Percentiles rank a stretch among this genome's conserved stretches.
Evolutionary conservation across 2,329 filamentous ascomycete genomes (phyloP).

Genomic region (Hirsutella rhossiliensis): DNA sequence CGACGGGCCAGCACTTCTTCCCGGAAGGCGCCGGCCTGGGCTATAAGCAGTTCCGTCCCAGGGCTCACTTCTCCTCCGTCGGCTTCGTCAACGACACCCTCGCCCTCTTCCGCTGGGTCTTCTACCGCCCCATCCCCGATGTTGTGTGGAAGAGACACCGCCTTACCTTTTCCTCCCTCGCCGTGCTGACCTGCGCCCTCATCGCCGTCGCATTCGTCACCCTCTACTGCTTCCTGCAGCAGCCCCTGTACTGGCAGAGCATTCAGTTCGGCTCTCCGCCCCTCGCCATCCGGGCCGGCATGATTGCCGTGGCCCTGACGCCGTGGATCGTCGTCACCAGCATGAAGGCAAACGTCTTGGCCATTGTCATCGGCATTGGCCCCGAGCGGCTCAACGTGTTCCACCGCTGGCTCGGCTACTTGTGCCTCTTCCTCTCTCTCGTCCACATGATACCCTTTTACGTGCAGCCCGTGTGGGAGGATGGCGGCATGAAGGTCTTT

Average conservation of each 20-base stretch:
- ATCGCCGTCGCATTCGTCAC: conserved; percentile 60
- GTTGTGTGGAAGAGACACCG: conserved; percentile 54
- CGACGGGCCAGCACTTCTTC: conserved; percentile 54
- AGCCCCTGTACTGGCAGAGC: conserved; percentile 80
- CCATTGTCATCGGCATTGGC: conserved; percentile 76
- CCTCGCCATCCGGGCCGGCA: conserved; percentile 73
- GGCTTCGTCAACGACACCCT: conserved; percentile 64
- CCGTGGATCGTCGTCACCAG: conserved; percentile 86
- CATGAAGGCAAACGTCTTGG: conserved; percentile 83
- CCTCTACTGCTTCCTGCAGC: conserved; percentile 75
- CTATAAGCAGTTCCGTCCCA: conserved; percentile 44
- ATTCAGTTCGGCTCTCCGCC: conserved; percentile 83
- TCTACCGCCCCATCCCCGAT: conserved; percentile 76
- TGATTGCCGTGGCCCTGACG: conserved; percentile 83
- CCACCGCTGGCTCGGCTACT: conserved; percentile 82
- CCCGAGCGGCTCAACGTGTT: conserved; percentile 88
- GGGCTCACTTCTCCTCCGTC: conserved; percentile 66
- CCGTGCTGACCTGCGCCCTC: conserved; percentile 55
- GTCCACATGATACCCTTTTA: conserved; percentile 86
- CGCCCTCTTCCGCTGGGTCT: conserved; percentile 76
- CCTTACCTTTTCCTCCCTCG: conserved; percentile 71
- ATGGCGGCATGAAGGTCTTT: conserved; percentile 61
- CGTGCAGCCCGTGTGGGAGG: conserved; percentile 74
- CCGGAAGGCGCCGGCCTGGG: conserved; percentile 49
- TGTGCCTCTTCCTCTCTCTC: conserved; percentile 71